Percentiles rank a stretch among this genome's conserved stretches.
These are phyloP conservation scores for Gillenia trifoliata DNA, from an alignment of 306 rosid species.

Conservation along the genomic window DNA sequence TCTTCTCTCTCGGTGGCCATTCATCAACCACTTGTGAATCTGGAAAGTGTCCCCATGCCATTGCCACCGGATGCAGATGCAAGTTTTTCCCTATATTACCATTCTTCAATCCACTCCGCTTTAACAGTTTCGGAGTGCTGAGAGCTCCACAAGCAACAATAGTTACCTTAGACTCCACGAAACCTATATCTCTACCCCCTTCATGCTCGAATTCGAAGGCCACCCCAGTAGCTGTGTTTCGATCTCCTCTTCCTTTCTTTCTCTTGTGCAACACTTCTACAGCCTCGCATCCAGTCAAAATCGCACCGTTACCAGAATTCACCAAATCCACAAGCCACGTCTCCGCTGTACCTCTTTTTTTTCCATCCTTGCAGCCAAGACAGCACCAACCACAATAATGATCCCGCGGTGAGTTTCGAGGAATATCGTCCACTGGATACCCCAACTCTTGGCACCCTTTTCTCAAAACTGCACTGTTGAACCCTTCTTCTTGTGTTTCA, in stretches of 20 bases:
- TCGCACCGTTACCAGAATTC: slow-evolving; percentile 64
- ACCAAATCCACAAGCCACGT: slow-evolving; percentile 86
- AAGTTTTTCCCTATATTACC: slow-evolving; percentile 60
- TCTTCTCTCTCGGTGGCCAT: slow-evolving; percentile 55
- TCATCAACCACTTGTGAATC: slow-evolving; percentile 30
- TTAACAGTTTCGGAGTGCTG: slow-evolving; percentile 57
- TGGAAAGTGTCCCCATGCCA: slow-evolving; percentile 93
- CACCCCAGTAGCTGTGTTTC: slow-evolving; percentile 50
- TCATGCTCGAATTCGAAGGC: slow-evolving; percentile 38
- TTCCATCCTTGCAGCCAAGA: slow-evolving; percentile 76
- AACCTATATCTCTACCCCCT: slow-evolving; percentile 47
- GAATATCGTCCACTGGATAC: slow-evolving; percentile 48
- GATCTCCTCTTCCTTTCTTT: slow-evolving; percentile 28
- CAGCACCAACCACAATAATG: slow-evolving; percentile 92
- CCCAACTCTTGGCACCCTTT: slow-evolving; percentile 79
- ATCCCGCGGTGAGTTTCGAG: slow-evolving; percentile 59
- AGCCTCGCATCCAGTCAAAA: slow-evolving; percentile 62
- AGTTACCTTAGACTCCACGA: slow-evolving; percentile 73
- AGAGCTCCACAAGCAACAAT: slow-evolving; percentile 82
- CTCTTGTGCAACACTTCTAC: slow-evolving; percentile 44
- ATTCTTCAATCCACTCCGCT: slow-evolving; percentile 61
- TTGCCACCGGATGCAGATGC: slow-evolving; percentile 80
- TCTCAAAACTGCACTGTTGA: slow-evolving; percentile 66
- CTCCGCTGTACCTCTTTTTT: slow-evolving; percentile 66
- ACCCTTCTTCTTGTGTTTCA: slow-evolving; percentile 58